Base-by-base conservation (phyloP, 179 eudicot species). In the Vitellaria paradoxa region DNA sequence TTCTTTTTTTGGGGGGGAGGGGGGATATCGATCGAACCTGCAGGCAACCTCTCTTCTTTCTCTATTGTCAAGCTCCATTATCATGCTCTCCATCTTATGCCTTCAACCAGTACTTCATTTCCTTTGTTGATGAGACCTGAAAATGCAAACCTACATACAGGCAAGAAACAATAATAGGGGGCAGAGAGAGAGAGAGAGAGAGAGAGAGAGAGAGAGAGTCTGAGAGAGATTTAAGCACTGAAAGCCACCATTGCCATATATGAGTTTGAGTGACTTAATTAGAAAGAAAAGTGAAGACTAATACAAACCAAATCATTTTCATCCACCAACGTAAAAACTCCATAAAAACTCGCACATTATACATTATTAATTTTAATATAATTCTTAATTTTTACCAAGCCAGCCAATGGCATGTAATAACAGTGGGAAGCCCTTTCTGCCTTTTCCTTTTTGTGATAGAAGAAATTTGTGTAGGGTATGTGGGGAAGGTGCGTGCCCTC, bases 91-190 rank as follows among this genome's bases (percentile, higher is more conserved):
- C 2, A 13, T 59, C 46, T 10, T 13, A 13, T 37, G 18, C 2
- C 67, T 76, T 75, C 76, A 55, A 70, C 52, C 62, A 65, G 56
- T 76, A 65, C 59, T 76, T 65, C 42, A 65, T 65, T 65, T 18
- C 63, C 71, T 12, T 50, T 17, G n/a, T 57, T 45, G 62, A 65
- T 47, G 47, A 59, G 30, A 50, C 75, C 52, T 50, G 65, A 69
- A 77, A 69, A 42, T 37, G 3, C 73, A 66, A 24, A 7, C 18
- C 11, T 26, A 46, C n/a, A 5, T 73, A 18, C 52, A 40, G n/a
- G 10, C 26, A 13, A 23, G 3, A 15, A 15, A 12, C 52, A 0
- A 24, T 12, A 70, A 70, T 5, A 4, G 7, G 18, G 4, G 50
- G 4, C 21, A 13, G 42, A 15, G 62, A 26, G 30, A 24, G 14